These are phyloP conservation scores for Dichotomopilus funicola DNA, from an alignment of 2,329 filamentous ascomycete species.

Conservation along the genomic window DNA sequence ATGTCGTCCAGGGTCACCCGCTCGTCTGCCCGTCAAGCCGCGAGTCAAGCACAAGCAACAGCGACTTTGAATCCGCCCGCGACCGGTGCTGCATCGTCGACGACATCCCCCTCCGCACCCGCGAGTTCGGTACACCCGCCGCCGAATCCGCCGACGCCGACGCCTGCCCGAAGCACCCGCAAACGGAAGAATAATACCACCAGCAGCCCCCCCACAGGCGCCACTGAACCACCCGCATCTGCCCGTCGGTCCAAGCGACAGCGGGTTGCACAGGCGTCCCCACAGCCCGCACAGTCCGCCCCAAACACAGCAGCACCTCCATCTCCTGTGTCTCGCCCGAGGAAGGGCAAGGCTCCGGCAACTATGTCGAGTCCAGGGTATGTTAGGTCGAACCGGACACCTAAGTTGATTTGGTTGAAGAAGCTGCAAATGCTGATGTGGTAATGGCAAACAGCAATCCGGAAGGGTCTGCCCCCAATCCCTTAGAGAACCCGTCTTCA, in stretches of 20 bases:
- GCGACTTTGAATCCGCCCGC: constrained; percentile 33
- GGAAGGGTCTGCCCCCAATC: constrained; percentile 57
- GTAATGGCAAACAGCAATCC: constrained; percentile 23
- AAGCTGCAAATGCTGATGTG: constrained; percentile 15
- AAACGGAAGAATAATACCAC: constrained; percentile 67
- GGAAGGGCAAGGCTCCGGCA: constrained; percentile 53
- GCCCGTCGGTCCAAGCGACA: constrained; percentile 64
- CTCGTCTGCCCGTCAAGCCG: constrained; percentile 86
- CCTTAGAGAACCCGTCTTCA: constrained; percentile 48
- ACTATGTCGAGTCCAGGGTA: constrained; percentile 72
- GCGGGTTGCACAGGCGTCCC: constrained; percentile 50
- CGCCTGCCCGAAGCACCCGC: constrained; percentile 43
- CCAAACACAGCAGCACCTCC: constrained; percentile 31
- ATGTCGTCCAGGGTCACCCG: constrained; percentile 97
- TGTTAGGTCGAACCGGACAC: constrained; percentile 22
- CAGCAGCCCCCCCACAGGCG: constrained; percentile 34
- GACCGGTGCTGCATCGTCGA: constrained; percentile 34
- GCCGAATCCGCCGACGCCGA: constrained; percentile 33
- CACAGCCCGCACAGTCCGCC: constrained; percentile 28
- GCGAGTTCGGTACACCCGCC: constrained; percentile 29
- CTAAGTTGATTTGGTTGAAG: not conserved
- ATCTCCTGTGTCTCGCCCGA: constrained; percentile 41
- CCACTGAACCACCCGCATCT: constrained; percentile 29
- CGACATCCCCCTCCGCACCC: constrained; percentile 7
- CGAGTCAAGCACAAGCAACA: constrained; percentile 44